Conservation (phyloP, 352 stramenopile species). For the Pythium inflatum region DNA sequence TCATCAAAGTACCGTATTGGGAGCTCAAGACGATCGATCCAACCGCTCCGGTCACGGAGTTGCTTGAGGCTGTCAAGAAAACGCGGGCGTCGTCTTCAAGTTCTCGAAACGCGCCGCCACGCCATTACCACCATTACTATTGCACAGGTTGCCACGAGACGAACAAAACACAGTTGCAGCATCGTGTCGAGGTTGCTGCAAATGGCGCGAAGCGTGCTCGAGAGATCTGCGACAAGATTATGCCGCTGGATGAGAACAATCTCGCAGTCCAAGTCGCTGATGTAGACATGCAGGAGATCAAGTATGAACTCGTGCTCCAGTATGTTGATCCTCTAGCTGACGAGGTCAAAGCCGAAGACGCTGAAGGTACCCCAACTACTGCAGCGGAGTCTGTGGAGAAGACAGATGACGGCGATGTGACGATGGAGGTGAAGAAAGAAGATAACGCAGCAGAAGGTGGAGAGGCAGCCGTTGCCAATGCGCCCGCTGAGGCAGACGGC, state of each 20-base stretch:
- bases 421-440: constrained; percentile 26
- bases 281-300: constrained; percentile 83
- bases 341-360: constrained; percentile 15
- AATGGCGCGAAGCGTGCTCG: constrained; percentile 68
- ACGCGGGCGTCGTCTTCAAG: constrained; percentile 61
- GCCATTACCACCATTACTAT: constrained; percentile 87
- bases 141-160: constrained; percentile 68
- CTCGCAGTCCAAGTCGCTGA: constrained; percentile 61
- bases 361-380: constrained; percentile 29
- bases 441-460: neutral
- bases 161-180: constrained; percentile 76
- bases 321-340: constrained; percentile 56
- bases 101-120: constrained; percentile 63
- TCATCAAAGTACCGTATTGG: constrained; percentile 88
- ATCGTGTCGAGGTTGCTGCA: constrained; percentile 72
- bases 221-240: constrained; percentile 66
- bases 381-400: constrained; percentile 24
- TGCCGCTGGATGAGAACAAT: constrained; percentile 66
- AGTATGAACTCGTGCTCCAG: constrained; percentile 61
- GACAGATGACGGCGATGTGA: constrained; percentile 17
- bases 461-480: neutral
- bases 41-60: constrained; percentile 65
- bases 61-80: constrained; percentile 84
- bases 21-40: constrained; percentile 74
- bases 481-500: constrained; percentile 19